Conservation (phyloP, 768 basidiomycete genomes). For the Mycena leptocephala region DNA sequence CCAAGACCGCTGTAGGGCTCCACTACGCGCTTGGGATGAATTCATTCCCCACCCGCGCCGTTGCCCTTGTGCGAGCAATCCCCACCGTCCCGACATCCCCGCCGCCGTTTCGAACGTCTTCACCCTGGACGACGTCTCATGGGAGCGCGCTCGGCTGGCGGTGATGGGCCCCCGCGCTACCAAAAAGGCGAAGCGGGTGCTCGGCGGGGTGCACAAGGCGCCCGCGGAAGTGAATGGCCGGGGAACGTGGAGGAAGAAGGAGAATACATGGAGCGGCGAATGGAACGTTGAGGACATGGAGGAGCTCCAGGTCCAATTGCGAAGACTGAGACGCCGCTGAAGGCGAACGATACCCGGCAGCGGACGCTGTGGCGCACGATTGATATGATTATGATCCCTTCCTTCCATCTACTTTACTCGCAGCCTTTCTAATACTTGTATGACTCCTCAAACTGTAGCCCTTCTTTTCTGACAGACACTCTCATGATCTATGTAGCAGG, state of each 20-base stretch:
- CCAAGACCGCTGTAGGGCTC: constrained; percentile 32
- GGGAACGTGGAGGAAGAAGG: constrained; percentile 41
- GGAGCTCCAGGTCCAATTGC: constrained; percentile 34
- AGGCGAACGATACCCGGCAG: background rate
- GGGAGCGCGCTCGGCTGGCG: constrained; percentile 33
- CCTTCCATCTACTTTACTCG: constrained; percentile 6
- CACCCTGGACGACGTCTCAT: constrained; percentile 30
- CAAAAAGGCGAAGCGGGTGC: constrained; percentile 5
- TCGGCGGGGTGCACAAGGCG: constrained; percentile 29
- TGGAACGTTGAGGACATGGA: constrained; percentile 51
- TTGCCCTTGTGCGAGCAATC: background rate
- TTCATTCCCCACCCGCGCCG: constrained; percentile 3
- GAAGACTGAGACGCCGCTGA: constrained; percentile 17
- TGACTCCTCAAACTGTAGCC: constrained; percentile 26
- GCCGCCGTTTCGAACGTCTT: constrained; percentile 31
- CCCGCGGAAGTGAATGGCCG: constrained; percentile 17
- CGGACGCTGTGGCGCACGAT: background rate
- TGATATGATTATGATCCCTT: background rate
- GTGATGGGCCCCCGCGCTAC: background rate
- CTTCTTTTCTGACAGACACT: background rate
- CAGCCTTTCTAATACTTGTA: constrained; percentile 10
- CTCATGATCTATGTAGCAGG: constrained; percentile 3
- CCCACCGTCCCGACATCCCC: constrained; percentile 19
- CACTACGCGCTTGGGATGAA: constrained; percentile 35
- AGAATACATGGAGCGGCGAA: constrained; percentile 52